phyloP scores from a whole-genome alignment of 163 green algal species.

The Scenedesmus sp. region DNA sequence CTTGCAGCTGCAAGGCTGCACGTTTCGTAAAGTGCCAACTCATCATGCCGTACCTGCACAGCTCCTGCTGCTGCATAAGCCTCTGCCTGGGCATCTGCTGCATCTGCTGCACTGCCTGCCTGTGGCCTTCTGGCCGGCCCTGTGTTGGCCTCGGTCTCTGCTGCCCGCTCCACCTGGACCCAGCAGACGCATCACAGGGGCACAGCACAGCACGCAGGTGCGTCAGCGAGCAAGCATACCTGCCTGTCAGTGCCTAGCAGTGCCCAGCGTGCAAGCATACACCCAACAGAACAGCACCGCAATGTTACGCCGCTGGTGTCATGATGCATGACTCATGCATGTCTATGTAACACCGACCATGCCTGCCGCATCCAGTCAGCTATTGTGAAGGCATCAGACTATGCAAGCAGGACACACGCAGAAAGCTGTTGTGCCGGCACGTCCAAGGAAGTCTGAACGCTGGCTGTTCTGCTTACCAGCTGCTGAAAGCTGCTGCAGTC shows the following conservation, averaged over 20 bases:
- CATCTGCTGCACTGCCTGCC: conserved; percentile 32
- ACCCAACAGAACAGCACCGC: too few species aligned
- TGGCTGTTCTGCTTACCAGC: conserved; percentile 62
- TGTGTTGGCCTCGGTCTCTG: conserved; percentile 81
- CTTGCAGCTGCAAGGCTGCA: too few species aligned
- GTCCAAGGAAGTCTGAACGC: too few species aligned
- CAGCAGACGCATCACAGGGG: not conserved
- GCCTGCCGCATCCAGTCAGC: too few species aligned
- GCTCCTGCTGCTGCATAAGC: conserved; percentile 21
- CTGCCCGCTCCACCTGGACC: conserved; percentile 70
- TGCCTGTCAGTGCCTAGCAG: too few species aligned
- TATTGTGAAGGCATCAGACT: too few species aligned
- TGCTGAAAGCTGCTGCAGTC: conserved; percentile 67
- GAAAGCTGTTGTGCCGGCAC: not conserved
- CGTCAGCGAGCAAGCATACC: not conserved
- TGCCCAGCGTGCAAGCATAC: not conserved
- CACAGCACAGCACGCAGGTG: not conserved
- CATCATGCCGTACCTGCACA: not conserved
- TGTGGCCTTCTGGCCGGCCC: conserved; percentile 62
- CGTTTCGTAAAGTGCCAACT: too few species aligned
- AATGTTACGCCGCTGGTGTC: too few species aligned
- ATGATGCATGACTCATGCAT: too few species aligned
- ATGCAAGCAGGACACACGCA: too few species aligned
- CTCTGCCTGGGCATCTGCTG: not conserved
- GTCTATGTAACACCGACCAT: too few species aligned